These are phyloP conservation scores for Globisporangium megalacanthum DNA, from an alignment of 352 stramenopile genomes.

Conservation along the genomic window DNA sequence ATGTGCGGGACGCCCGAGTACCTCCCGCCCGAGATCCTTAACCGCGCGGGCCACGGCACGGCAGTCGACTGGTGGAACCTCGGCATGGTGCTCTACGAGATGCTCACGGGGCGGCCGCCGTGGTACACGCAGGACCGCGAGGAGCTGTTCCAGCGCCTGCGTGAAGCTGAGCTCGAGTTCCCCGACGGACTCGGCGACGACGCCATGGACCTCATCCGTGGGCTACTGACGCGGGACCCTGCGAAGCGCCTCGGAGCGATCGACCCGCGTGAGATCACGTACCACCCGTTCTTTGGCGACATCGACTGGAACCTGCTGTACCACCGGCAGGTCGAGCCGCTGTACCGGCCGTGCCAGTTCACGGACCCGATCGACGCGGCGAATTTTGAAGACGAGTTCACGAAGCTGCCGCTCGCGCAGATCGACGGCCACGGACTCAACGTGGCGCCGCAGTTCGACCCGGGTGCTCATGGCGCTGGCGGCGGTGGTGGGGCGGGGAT, in stretches of 20 bases:
- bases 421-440: constrained; percentile 67
- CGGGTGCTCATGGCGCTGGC: constrained; percentile 8
- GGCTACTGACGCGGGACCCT: constrained; percentile 90
- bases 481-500: constrained; percentile 1
- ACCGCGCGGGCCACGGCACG: constrained; percentile 65
- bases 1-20: constrained; percentile 88
- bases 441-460: constrained; percentile 37
- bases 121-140: constrained; percentile 82
- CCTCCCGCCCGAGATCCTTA: constrained; percentile 77
- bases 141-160: constrained; percentile 64
- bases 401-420: constrained; percentile 61
- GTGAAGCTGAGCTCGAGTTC: constrained; percentile 66
- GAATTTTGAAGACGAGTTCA: constrained; percentile 86
- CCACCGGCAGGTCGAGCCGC: constrained; percentile 64
- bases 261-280: constrained; percentile 71
- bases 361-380: constrained; percentile 77
- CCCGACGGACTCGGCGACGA: constrained; percentile 55
- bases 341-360: constrained; percentile 81
- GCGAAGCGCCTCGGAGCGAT: constrained; percentile 87
- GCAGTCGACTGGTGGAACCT: constrained; percentile 86
- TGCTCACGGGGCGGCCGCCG: constrained; percentile 67
- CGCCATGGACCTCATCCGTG: constrained; percentile 76
- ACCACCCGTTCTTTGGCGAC: constrained; percentile 77
- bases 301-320: constrained; percentile 82
- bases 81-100: constrained; percentile 81